A percentile compares a stretch with the other conserved stretches of the same genome.
Evolutionary conservation across 345 rosid species (phyloP).

Genomic region (Murraya paniculata): DNA sequence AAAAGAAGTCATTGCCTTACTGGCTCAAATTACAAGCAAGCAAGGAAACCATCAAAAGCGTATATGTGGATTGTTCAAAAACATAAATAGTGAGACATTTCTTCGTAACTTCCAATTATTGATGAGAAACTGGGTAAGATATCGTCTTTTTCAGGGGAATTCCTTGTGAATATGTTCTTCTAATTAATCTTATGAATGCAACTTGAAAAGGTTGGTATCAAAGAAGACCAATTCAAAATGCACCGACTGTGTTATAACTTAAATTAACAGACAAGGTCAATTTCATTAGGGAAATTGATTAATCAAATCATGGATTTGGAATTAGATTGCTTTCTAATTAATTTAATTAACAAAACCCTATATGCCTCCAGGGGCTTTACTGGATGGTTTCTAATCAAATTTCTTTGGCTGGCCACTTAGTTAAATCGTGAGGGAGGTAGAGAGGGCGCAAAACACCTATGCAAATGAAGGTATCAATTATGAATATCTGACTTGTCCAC

Average conservation of each 20-base stretch:
- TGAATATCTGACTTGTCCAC: not conserved
- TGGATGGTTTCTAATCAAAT: too few relatives aligned
- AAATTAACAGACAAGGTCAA: not conserved
- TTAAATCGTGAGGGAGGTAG: too few relatives aligned
- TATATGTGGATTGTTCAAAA: not conserved
- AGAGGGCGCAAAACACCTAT: too few relatives aligned
- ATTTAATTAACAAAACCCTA: too few relatives aligned
- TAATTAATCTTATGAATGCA: not conserved
- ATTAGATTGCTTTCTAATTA: not conserved
- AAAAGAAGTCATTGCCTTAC: not conserved
- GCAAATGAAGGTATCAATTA: too few relatives aligned
- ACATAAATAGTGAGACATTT: not conserved
- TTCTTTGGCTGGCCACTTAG: too few relatives aligned
- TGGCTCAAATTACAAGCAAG: not conserved
- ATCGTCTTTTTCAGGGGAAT: not conserved
- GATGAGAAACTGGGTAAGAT: not conserved
- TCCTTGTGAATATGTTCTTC: not conserved
- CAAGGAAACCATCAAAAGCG: not conserved
- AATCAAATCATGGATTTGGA: not conserved
- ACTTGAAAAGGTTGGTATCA: not conserved
- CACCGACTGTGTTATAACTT: not conserved
- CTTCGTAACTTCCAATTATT: not conserved
- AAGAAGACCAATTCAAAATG: too few relatives aligned
- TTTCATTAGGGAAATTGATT: not conserved
- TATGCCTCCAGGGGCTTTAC: too few relatives aligned